These are phyloP conservation scores for Kwoniella dendrophila DNA, from an alignment of 768 basidiomycete genomes.

Conservation along the genomic window DNA sequence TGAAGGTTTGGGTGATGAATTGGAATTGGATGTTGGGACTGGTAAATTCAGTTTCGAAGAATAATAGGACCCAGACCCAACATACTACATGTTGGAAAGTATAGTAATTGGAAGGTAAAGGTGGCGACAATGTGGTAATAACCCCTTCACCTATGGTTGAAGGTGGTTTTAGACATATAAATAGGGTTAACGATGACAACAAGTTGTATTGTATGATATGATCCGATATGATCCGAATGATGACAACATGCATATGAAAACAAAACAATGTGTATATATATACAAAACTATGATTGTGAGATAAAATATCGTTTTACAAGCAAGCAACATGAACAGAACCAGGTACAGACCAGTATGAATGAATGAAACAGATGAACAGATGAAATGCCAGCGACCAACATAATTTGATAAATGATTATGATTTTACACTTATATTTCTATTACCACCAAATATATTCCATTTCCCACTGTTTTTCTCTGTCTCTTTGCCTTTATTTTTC, in stretches of 20 bases:
- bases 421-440: background rate
- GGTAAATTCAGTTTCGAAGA: too few relatives aligned
- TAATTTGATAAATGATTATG: background rate
- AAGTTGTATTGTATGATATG: slow-evolving; percentile 10
- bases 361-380: too few relatives aligned
- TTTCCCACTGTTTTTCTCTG: slow-evolving; percentile 15
- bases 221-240: background rate
- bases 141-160: too few relatives aligned
- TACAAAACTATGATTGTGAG: background rate
- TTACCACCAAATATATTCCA: slow-evolving; percentile 35
- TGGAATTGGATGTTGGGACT: slow-evolving; percentile 14
- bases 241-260: slow-evolving; percentile 13
- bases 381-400: too few relatives aligned
- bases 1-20: slow-evolving; percentile 12
- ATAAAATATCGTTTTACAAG: too few relatives aligned
- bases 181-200: background rate
- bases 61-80: too few relatives aligned
- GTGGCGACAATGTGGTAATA: too few relatives aligned
- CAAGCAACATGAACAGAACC: too few relatives aligned
- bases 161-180: too few relatives aligned
- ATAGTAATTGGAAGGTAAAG: too few relatives aligned
- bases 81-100: too few relatives aligned
- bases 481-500: background rate
- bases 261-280: background rate
- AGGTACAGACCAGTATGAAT: too few relatives aligned